A percentile compares a stretch with the other conserved stretches of the same genome.
These are phyloP conservation scores for Tephrocybe sp. DNA, from an alignment of 768 basidiomycete species.

Conservation along the genomic window DNA sequence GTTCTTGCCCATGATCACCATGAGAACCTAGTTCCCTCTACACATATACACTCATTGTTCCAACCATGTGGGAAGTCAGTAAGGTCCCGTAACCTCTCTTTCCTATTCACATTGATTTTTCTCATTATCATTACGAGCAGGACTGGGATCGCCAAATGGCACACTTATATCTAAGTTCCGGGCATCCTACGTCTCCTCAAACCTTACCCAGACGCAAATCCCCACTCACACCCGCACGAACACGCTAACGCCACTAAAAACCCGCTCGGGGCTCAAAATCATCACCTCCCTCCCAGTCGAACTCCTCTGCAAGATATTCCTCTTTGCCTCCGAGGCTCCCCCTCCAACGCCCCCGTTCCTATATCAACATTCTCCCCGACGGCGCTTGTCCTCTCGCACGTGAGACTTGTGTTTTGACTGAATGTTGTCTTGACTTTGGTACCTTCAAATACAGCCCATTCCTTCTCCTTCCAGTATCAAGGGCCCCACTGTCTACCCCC, in stretches of 20 bases:
- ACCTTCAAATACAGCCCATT: too few relatives aligned
- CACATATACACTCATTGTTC: too few relatives aligned
- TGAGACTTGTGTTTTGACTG: too few relatives aligned
- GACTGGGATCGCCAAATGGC: slow-evolving; percentile 8
- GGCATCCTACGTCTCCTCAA: background rate
- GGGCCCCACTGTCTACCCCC: too few relatives aligned
- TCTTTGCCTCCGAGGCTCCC: background rate
- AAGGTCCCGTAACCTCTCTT: background rate
- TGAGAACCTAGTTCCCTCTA: too few relatives aligned
- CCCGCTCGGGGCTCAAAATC: background rate
- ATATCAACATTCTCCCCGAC: background rate
- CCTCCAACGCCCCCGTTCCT: background rate
- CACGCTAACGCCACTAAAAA: too few relatives aligned
- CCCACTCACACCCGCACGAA: background rate
- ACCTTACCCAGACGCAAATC: background rate
- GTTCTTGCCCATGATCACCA: too few relatives aligned
- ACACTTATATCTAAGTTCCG: background rate
- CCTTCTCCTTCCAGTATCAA: too few relatives aligned
- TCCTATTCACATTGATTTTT: background rate
- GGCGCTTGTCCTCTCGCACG: slow-evolving; percentile 1
- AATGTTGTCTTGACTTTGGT: too few relatives aligned
- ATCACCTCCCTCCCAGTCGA: slow-evolving; percentile 6
- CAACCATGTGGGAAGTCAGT: slow-evolving; percentile 11
- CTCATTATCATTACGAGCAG: background rate
- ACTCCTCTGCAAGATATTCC: slow-evolving; percentile 11